Percentiles rank a stretch among this genome's conserved stretches.
Conservation (phyloP, 2,329 filamentous ascomycete species). For the Neofusicoccum parvum region DNA sequence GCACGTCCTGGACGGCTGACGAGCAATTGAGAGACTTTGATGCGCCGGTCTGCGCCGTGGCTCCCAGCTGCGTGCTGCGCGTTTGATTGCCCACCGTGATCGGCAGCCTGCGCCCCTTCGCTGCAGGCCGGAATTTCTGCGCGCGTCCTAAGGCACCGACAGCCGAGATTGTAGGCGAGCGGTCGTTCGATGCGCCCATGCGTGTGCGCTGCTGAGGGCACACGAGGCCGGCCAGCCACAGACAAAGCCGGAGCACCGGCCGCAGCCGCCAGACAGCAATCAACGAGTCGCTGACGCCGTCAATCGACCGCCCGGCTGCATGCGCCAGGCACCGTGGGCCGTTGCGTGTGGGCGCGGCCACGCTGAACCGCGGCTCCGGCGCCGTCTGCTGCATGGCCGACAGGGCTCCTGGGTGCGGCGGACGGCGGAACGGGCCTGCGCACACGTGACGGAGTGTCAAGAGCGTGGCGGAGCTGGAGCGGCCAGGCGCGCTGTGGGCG, state of each 20-base stretch:
- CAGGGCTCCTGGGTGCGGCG: neutral
- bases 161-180: conserved; percentile 18
- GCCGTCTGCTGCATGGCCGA: neutral
- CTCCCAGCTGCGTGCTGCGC: neutral
- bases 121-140: neutral
- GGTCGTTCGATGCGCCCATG: conserved; percentile 9
- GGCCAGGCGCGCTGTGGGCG: neutral
- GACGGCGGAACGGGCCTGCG: conserved; percentile 6
- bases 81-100: conserved; percentile 11
- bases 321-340: conserved; percentile 9
- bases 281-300: no score
- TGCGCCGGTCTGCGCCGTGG: neutral
- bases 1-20: conserved; percentile 2
- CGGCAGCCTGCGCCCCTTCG: neutral
- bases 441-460: neutral
- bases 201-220: neutral
- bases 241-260: neutral
- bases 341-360: neutral
- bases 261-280: neutral
- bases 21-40: conserved; percentile 14
- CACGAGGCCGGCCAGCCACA: neutral
- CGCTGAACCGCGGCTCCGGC: conserved; percentile 1
- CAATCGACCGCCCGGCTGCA: neutral
- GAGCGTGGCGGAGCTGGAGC: neutral
- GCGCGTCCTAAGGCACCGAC: neutral